Evolutionary conservation across 2,329 filamentous ascomycete genomes (phyloP).

Genomic region (Verticillium dahliae): DNA sequence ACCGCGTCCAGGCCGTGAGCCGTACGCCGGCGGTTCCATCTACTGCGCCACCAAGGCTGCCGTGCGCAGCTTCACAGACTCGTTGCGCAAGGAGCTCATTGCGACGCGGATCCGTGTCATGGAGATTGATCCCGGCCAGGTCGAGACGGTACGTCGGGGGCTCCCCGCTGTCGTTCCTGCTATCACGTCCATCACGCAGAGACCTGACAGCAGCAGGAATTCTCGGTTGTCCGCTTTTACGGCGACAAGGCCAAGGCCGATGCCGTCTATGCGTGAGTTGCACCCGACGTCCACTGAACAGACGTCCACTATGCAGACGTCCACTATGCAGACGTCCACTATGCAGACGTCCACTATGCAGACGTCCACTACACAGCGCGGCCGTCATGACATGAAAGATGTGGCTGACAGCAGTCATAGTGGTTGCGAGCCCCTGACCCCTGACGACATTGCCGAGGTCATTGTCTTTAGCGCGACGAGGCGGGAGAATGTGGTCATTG

Average conservation of each 20-base stretch:
- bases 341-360: too few species aligned
- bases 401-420: conserved; percentile 28
- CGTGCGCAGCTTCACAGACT: conserved; percentile 76
- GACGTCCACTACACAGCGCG: too few species aligned
- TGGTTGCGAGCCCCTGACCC: conserved; percentile 75
- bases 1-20: conserved; percentile 54
- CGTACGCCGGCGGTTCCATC: conserved; percentile 79
- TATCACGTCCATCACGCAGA: neutral
- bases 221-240: conserved; percentile 80
- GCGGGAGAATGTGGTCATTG: conserved; percentile 84
- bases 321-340: too few species aligned
- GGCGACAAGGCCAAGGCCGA: conserved; percentile 87
- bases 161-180: too few species aligned
- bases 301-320: too few species aligned
- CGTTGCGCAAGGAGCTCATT: conserved; percentile 76
- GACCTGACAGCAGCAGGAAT: conserved; percentile 51
- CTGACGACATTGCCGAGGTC: conserved; percentile 85
- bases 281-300: too few species aligned
- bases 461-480: conserved; percentile 80
- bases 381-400: too few species aligned
- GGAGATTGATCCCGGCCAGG: conserved; percentile 84
- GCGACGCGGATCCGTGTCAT: conserved; percentile 76
- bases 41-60: conserved; percentile 94
- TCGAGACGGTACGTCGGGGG: conserved; percentile 65
- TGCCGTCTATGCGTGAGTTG: conserved; percentile 72